A percentile compares a stretch with the other conserved stretches of the same genome.
Evolutionary conservation across 2,329 filamentous ascomycete species (phyloP).

Genomic region (Davidsoniella virescens): DNA sequence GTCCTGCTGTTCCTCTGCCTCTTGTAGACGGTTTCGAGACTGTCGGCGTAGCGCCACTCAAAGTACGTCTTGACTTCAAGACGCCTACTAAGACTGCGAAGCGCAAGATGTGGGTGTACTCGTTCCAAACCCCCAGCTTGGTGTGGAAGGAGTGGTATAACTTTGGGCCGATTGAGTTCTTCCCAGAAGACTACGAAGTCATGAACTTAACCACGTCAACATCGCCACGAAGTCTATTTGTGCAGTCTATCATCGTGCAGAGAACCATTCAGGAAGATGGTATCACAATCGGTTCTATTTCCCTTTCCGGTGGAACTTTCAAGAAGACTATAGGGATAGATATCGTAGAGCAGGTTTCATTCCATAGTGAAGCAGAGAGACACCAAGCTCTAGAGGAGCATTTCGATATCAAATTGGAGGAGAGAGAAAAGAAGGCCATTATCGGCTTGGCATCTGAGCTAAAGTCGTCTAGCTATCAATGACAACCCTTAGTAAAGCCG

Average conservation of each 20-base stretch:
- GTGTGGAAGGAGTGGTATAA: conserved; percentile 33
- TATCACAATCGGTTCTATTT: background rate
- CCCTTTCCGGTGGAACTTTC: background rate
- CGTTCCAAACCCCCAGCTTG: conserved; percentile 17
- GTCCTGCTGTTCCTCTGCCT: conserved; percentile 20
- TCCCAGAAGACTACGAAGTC: conserved; percentile 29
- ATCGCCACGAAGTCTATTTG: conserved; percentile 23
- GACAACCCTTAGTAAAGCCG: too few species aligned
- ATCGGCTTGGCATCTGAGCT: too few species aligned
- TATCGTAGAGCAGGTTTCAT: conserved; percentile 22
- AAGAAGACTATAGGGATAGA: background rate
- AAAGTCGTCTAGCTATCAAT: too few species aligned
- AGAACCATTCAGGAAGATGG: conserved; percentile 16
- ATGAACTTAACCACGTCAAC: conserved; percentile 28
- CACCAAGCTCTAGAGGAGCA: too few species aligned
- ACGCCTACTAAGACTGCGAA: conserved; percentile 19
- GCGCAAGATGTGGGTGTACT: conserved; percentile 24
- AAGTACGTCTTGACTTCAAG: conserved; percentile 28
- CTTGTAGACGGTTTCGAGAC: conserved; percentile 17
- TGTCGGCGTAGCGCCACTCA: conserved; percentile 26
- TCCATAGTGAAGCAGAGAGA: conserved; percentile 15
- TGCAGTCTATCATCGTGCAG: conserved; percentile 23
- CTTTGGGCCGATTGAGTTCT: conserved; percentile 34
- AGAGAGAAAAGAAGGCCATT: too few species aligned
- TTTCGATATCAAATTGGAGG: too few species aligned